A percentile compares a stretch with the other conserved stretches of the same genome.
These are phyloP conservation scores for Ceratocystis destructans DNA, from an alignment of 2,329 filamentous ascomycete species.

Conservation along the genomic window DNA sequence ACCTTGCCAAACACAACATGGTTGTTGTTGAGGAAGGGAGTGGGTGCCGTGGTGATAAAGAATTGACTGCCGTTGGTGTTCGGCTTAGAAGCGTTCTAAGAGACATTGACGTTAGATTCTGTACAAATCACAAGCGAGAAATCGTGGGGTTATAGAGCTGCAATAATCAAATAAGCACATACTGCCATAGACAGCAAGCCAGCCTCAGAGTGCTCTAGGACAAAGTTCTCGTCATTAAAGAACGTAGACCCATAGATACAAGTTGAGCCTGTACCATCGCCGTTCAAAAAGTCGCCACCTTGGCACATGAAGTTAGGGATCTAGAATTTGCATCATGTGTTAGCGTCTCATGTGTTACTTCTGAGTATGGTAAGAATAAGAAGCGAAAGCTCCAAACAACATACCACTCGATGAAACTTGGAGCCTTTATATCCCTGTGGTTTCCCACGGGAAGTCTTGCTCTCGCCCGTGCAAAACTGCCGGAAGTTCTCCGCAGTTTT, in stretches of 20 bases:
- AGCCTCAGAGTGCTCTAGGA: constrained; percentile 59
- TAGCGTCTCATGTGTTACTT: not conserved
- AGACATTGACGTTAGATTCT: constrained; percentile 1
- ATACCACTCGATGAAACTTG: constrained; percentile 85
- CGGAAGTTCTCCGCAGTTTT: constrained; percentile 94
- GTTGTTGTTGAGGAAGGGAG: constrained; percentile 80
- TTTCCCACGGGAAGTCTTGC: constrained; percentile 59
- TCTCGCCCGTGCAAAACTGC: constrained; percentile 91
- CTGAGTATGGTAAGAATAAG: not conserved
- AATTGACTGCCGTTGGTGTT: constrained; percentile 94
- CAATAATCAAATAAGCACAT: constrained; percentile 28
- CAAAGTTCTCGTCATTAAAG: constrained; percentile 87
- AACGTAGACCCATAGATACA: constrained; percentile 75
- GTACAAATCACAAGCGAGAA: not conserved
- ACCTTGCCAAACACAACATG: constrained; percentile 94
- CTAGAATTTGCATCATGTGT: constrained; percentile 30
- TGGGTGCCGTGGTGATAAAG: constrained; percentile 84
- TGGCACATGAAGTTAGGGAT: constrained; percentile 97
- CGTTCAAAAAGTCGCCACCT: constrained; percentile 88
- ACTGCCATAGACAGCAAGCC: constrained; percentile 90
- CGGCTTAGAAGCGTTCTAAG: constrained; percentile 63
- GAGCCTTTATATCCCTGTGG: constrained; percentile 89
- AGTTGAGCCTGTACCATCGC: constrained; percentile 77
- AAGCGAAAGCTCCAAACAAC: not conserved
- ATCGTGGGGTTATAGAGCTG: not conserved